Evolutionary conservation across 331 rosid genomes (phyloP), one percentile per base, ranked within the genome.

Genomic region (Prunus yedoensis): DNA sequence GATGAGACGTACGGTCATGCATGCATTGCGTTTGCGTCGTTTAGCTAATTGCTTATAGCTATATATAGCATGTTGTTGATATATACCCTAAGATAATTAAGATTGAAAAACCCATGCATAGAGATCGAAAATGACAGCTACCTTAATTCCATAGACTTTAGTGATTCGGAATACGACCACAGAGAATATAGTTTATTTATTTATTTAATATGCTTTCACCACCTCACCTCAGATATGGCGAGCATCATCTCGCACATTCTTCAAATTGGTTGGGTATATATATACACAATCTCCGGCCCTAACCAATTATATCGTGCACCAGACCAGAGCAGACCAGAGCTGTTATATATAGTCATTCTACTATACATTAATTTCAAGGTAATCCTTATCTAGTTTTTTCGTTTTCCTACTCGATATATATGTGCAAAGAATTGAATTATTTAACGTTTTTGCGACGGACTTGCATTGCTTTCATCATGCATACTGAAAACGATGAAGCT

Each of bases 201-300:
- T 27, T n/a, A 50, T 9, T 17, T 17, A 8, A 69, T 30, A 75
- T 50, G 54, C 45, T 61, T 73, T 27, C 61, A 49, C 38, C 46
- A 45, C 45, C 59, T 6, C 54, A 41, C n/a, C 13, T 73, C 75
- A n/a, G 46, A 58, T 41, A 60, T 11, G 47, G 45, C 47, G 18
- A 60, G 68, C 68, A 73, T 73, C 75, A 56, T 14, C 32, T 20
- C 46, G 60, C 60, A 60, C 47, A 61, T 74, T 74, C 77, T 4
- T 53, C 52, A 20, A 27, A 49, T 49, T 49, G 23, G 10, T n/a
- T 11, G 53, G 53, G 53, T 49, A 49, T 57, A 57, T 57, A 57
- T 21, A 4, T 21, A 6, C 14, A 21, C 32, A 57, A 6, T 57
- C 25, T 14, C 17, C 21, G 30, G 62, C 62, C 62, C 14, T 21